A percentile compares a stretch with the other conserved stretches of the same genome.
Conservation (phyloP, 495 filamentous ascomycete species). For the Hypomontagnella monticulosa region DNA sequence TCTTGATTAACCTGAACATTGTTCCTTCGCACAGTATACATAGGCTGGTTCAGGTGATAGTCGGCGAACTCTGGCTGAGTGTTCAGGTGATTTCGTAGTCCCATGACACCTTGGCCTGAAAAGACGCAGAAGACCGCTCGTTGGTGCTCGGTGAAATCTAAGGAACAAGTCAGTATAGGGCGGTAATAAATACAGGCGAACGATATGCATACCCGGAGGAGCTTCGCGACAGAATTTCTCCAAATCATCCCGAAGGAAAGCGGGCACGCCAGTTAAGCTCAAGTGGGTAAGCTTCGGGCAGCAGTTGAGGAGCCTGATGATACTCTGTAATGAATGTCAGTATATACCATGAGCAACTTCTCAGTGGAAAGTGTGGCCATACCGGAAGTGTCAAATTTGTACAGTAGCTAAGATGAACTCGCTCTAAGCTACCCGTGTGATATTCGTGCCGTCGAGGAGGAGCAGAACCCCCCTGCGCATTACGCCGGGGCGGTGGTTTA, state of each 20-base stretch:
- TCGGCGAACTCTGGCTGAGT: constrained; percentile 49
- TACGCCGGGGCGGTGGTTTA: constrained; percentile 58
- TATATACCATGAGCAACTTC: constrained; percentile 14
- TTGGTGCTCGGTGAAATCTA: constrained; percentile 95
- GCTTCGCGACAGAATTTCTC: constrained; percentile 86
- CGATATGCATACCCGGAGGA: constrained; percentile 67
- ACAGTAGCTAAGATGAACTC: constrained; percentile 98
- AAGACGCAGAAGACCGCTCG: constrained; percentile 97
- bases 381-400: constrained; percentile 80
- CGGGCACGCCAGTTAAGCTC: constrained; percentile 92
- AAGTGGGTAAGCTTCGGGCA: constrained; percentile 94
- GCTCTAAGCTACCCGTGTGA: constrained; percentile 71
- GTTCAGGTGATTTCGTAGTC: constrained; percentile 82
- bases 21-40: constrained; percentile 11
- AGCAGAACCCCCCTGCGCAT: constrained; percentile 47
- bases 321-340: constrained; percentile 69
- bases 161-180: constrained; percentile 40
- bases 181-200: no score
- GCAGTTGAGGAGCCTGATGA: constrained; percentile 85
- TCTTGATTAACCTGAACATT: constrained; percentile 23
- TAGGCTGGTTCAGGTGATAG: constrained; percentile 13
- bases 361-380: constrained; percentile 44
- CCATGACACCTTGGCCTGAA: constrained; percentile 82
- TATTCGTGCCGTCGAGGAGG: constrained; percentile 49
- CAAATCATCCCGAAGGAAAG: constrained; percentile 79